phyloP scores from a whole-genome alignment of 1,284 basidiomycete genomes.

The Earliella scabrosa region DNA sequence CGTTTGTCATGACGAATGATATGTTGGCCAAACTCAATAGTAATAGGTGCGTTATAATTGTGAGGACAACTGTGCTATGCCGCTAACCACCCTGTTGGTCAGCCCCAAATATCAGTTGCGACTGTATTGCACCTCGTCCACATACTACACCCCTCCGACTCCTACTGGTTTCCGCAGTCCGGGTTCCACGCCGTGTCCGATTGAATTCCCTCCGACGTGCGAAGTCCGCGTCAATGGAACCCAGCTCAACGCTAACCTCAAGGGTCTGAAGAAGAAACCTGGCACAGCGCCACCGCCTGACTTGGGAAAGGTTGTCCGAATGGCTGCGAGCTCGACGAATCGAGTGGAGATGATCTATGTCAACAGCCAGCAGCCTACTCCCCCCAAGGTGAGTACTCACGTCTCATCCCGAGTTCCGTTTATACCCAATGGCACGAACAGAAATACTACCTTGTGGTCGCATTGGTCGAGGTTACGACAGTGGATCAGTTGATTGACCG shows the following conservation, averaged over 20 bases:
- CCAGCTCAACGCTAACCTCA: constrained; percentile 77
- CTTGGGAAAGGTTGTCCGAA: constrained; percentile 64
- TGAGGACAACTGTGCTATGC: constrained; percentile 19
- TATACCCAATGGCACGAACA: constrained; percentile 36
- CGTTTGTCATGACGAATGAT: constrained; percentile 67
- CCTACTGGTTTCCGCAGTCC: constrained; percentile 53
- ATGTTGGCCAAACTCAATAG: constrained; percentile 64
- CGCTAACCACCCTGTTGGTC: constrained; percentile 40
- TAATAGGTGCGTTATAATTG: constrained; percentile 46
- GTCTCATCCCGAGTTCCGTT: neutral
- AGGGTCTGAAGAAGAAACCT: constrained; percentile 96
- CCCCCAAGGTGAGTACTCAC: constrained; percentile 58
- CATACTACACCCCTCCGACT: constrained; percentile 66
- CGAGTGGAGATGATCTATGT: constrained; percentile 89
- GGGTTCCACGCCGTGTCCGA: constrained; percentile 60
- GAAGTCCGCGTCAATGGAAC: constrained; percentile 87
- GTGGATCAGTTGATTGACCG: constrained; percentile 70
- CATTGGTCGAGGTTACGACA: constrained; percentile 77
- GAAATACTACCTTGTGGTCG: constrained; percentile 87
- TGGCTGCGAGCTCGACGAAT: constrained; percentile 55
- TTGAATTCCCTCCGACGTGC: constrained; percentile 92
- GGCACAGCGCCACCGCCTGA: constrained; percentile 94
- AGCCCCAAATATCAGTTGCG: constrained; percentile 83
- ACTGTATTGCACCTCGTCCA: constrained; percentile 90
- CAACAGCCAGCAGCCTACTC: constrained; percentile 81